Evolutionary conservation across 768 basidiomycete genomes (phyloP).

Genomic region (Clitopilus passeckerianus): DNA sequence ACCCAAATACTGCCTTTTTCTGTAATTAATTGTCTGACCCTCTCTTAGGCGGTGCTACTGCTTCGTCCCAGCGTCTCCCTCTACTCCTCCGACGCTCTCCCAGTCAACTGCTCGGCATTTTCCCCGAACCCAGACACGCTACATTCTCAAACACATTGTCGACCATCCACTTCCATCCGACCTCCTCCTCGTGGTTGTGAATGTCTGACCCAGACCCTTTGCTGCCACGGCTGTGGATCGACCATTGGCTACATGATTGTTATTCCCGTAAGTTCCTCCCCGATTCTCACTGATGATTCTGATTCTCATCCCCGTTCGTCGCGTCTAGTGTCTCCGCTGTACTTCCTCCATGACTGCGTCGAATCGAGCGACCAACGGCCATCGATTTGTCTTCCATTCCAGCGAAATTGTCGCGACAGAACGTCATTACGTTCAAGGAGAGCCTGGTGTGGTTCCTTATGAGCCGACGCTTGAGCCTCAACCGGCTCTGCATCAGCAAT

Average conservation of each 20-base stretch:
- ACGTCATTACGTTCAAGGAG: conserved; percentile 57
- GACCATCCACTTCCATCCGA: conserved; percentile 21
- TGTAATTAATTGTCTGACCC: conserved; percentile 6
- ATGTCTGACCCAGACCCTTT: conserved; percentile 78
- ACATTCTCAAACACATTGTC: conserved; percentile 29
- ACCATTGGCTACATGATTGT: conserved; percentile 81
- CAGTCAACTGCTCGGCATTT: conserved; percentile 70
- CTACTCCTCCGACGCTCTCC: conserved; percentile 79
- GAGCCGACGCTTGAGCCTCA: conserved; percentile 21
- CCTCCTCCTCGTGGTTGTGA: conserved; percentile 62
- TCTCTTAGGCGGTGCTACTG: conserved; percentile 69
- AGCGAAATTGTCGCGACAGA: conserved; percentile 59
- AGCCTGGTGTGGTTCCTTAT: conserved; percentile 54
- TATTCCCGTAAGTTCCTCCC: conserved; percentile 38
- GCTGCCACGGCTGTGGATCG: conserved; percentile 74
- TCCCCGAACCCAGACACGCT: conserved; percentile 40
- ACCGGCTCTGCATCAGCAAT: conserved; percentile 10
- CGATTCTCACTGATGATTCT: conserved; percentile 1
- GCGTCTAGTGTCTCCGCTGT: conserved; percentile 57
- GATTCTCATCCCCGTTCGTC: not conserved
- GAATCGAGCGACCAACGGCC: conserved; percentile 76
- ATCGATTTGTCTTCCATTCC: conserved; percentile 85
- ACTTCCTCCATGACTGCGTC: conserved; percentile 63
- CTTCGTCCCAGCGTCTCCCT: conserved; percentile 77
- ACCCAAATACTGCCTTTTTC: not conserved